Evolutionary conservation across 495 filamentous ascomycete species (phyloP).

Genomic region (Aspergillus egyptiacus): DNA sequence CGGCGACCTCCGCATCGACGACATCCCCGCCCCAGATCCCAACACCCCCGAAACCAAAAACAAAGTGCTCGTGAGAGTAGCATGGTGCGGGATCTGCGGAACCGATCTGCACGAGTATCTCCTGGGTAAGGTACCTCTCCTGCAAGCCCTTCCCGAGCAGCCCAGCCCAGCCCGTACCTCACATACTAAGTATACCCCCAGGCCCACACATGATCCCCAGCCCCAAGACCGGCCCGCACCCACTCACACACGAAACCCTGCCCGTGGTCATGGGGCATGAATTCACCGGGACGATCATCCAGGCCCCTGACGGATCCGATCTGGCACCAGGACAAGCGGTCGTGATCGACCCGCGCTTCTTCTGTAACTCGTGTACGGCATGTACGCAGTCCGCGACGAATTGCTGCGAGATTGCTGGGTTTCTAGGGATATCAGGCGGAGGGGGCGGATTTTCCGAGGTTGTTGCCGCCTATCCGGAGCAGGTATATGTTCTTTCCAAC

Average conservation of each 20-base stretch:
- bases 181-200: too few relatives aligned
- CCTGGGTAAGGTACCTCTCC: slow-evolving; percentile 29
- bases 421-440: slow-evolving; percentile 43
- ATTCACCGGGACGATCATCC: slow-evolving; percentile 33
- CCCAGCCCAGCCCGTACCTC: slow-evolving; percentile 10
- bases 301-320: neutral
- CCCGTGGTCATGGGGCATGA: slow-evolving; percentile 51
- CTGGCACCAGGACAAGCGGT: slow-evolving; percentile 5
- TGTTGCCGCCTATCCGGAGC: slow-evolving; percentile 3
- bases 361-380: slow-evolving; percentile 39
- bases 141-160: neutral
- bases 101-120: slow-evolving; percentile 46
- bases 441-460: slow-evolving; percentile 12
- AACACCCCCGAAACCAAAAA: neutral
- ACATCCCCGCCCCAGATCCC: neutral
- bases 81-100: slow-evolving; percentile 17
- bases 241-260: slow-evolving; percentile 41
- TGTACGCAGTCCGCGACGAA: slow-evolving; percentile 40
- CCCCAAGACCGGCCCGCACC: slow-evolving; percentile 34
- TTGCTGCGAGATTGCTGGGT: slow-evolving; percentile 44
- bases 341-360: slow-evolving; percentile 46
- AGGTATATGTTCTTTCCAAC: slow-evolving; percentile 7
- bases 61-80: slow-evolving; percentile 29
- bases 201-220: slow-evolving; percentile 15
- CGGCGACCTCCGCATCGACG: slow-evolving; percentile 14